A percentile compares a stretch with the other conserved stretches of the same genome.
Evolutionary conservation across 2,329 filamentous ascomycete species (phyloP).

Genomic region (Colletotrichum caudatum): DNA sequence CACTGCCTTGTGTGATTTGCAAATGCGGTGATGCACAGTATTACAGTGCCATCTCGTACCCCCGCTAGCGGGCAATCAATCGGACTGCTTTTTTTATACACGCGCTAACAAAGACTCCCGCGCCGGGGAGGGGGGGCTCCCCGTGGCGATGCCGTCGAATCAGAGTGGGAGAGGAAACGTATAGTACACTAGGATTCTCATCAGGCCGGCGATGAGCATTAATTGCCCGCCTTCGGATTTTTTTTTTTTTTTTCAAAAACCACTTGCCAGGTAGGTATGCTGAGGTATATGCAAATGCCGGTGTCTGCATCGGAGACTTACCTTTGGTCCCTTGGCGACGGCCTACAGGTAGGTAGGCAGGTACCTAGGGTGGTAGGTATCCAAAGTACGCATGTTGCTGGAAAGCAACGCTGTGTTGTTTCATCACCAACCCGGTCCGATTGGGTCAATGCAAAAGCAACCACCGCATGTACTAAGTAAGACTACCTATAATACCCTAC

Average conservation of each 20-base stretch:
- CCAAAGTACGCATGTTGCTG: not conserved
- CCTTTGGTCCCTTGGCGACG: too few relatives aligned
- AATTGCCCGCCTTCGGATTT: not conserved
- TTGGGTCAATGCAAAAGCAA: conserved; percentile 2
- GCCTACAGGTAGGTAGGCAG: too few relatives aligned
- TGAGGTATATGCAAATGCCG: not conserved
- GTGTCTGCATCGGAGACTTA: conserved; percentile 1
- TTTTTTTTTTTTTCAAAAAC: too few relatives aligned
- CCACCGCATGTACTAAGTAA: not conserved
- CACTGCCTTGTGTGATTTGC: not conserved
- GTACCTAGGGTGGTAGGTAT: not conserved
- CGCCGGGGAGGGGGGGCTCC: conserved; percentile 22
- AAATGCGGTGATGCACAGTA: not conserved
- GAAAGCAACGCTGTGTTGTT: conserved; percentile 13
- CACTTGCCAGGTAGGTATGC: too few relatives aligned
- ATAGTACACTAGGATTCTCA: conserved; percentile 23
- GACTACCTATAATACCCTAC: too few relatives aligned
- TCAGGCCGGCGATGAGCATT: conserved; percentile 12
- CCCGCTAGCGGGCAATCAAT: conserved; percentile 21
- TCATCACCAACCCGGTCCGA: conserved; percentile 9
- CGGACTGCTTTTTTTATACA: conserved; percentile 36
- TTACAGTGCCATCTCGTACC: not conserved
- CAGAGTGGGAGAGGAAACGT: conserved; percentile 5
- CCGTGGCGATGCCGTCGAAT: conserved; percentile 35
- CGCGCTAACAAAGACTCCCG: conserved; percentile 24